Evolutionary conservation across 768 basidiomycete genomes (phyloP).

Genomic region (Galerina marginata): DNA sequence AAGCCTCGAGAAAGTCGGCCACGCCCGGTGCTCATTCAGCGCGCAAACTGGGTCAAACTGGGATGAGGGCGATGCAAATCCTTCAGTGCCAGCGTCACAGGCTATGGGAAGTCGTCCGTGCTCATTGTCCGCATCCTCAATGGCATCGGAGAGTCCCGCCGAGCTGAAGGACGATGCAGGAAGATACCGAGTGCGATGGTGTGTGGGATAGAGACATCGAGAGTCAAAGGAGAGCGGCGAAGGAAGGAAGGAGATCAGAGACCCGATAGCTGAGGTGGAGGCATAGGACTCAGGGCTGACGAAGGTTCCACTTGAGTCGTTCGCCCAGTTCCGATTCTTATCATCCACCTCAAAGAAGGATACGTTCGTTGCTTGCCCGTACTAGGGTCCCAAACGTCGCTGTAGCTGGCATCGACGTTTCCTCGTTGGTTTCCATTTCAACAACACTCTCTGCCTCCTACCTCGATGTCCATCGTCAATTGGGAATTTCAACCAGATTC

Average conservation of each 20-base stretch:
- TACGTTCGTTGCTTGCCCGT: no score
- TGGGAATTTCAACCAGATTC: no score
- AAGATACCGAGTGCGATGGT: no score
- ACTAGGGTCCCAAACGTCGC: background rate
- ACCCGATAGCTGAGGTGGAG: constrained; percentile 7
- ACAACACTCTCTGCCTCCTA: no score
- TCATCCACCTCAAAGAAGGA: no score
- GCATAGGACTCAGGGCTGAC: background rate
- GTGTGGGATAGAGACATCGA: constrained; percentile 38
- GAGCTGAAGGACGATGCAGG: constrained; percentile 45
- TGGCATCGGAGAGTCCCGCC: constrained; percentile 11
- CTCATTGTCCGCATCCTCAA: background rate
- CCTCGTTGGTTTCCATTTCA: background rate
- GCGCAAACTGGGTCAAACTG: no score
- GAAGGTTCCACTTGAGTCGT: background rate
- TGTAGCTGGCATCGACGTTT: background rate
- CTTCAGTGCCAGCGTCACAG: no score
- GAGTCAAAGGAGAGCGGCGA: no score
- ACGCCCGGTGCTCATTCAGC: no score
- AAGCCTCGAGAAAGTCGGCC: no score
- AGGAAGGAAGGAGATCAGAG: constrained; percentile 24
- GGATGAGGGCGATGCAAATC: background rate
- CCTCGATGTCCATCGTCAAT: no score
- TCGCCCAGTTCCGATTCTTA: background rate
- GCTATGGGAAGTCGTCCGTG: no score